These are phyloP conservation scores for Trichoderma koningii DNA, from an alignment of 2,329 filamentous ascomycete genomes.

Conservation along the genomic window DNA sequence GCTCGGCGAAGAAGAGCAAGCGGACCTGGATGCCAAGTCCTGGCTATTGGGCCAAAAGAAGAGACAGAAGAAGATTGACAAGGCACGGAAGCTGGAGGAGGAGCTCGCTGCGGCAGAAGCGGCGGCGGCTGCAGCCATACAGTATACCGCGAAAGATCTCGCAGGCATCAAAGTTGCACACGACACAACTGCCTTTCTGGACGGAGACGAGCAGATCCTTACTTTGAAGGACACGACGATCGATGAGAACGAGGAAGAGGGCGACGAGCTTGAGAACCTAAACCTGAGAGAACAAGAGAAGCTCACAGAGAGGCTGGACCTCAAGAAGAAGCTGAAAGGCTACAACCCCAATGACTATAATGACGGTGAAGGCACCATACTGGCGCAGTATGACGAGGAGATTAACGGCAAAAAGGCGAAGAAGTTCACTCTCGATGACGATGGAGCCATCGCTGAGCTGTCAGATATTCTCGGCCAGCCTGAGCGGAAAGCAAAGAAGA, in stretches of 20 bases:
- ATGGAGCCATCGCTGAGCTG: conserved; percentile 68
- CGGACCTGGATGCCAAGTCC: conserved; percentile 73
- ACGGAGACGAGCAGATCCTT: conserved; percentile 82
- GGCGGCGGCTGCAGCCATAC: conserved; percentile 59
- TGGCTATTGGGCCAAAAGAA: conserved; percentile 93
- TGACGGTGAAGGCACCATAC: conserved; percentile 64
- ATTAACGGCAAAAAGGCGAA: conserved; percentile 89
- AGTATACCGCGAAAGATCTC: conserved; percentile 84
- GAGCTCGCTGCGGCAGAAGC: conserved; percentile 78
- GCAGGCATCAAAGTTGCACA: conserved; percentile 91
- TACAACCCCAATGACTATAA: conserved; percentile 83
- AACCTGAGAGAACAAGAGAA: conserved; percentile 71
- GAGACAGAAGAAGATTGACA: conserved; percentile 85
- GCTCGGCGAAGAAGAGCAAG: conserved; percentile 73
- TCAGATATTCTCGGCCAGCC: conserved; percentile 57
- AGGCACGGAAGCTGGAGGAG: conserved; percentile 69
- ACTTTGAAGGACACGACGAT: conserved; percentile 94
- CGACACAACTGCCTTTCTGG: conserved; percentile 77
- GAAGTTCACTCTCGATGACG: conserved; percentile 80
- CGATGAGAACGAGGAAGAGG: conserved; percentile 78
- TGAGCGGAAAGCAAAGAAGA: conserved; percentile 60
- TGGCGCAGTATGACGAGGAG: conserved; percentile 94
- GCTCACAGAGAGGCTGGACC: conserved; percentile 72
- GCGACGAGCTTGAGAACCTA: conserved; percentile 84
- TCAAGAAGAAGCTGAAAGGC: conserved; percentile 86